Conservation (phyloP, 2,329 filamentous ascomycete genomes). For the Trichoderma breve region DNA sequence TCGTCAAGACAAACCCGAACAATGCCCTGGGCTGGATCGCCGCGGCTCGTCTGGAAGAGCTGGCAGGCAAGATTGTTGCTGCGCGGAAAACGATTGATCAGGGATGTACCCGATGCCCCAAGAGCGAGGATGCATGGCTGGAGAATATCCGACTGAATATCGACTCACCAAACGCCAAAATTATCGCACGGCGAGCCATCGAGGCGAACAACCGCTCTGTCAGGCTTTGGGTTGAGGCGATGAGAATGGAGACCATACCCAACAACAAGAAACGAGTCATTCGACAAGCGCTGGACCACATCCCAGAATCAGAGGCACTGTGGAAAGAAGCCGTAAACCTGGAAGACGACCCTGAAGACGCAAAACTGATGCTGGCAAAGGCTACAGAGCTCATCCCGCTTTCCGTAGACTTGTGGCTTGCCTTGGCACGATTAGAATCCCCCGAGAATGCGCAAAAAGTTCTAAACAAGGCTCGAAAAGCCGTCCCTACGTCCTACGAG, state of each 20-base stretch:
- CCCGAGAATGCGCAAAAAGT: slow-evolving; percentile 93
- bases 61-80: slow-evolving; percentile 86
- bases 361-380: slow-evolving; percentile 84
- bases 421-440: slow-evolving; percentile 82
- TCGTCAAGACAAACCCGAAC: slow-evolving; percentile 94
- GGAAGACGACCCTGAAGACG: slow-evolving; percentile 86
- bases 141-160: slow-evolving; percentile 88
- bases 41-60: slow-evolving; percentile 84
- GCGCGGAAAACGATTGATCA: slow-evolving; percentile 84
- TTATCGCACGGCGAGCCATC: slow-evolving; percentile 91
- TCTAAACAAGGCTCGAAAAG: slow-evolving; percentile 91
- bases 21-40: slow-evolving; percentile 97
- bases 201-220: slow-evolving; percentile 88
- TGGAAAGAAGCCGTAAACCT: slow-evolving; percentile 98
- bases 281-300: slow-evolving; percentile 84
- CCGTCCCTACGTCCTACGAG: slow-evolving; percentile 87
- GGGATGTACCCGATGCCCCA: slow-evolving; percentile 87
- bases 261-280: slow-evolving; percentile 90
- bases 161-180: slow-evolving; percentile 87
- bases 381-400: slow-evolving; percentile 93
- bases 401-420: slow-evolving; percentile 93
- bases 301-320: slow-evolving; percentile 91
- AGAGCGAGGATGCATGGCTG: slow-evolving; percentile 92
- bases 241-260: slow-evolving; percentile 81
- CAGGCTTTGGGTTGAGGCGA: slow-evolving; percentile 89